Percentiles rank a stretch among this genome's conserved stretches.
These are phyloP conservation scores for Colletotrichum sp. DNA, from an alignment of 2,329 filamentous ascomycete genomes.

Conservation along the genomic window DNA sequence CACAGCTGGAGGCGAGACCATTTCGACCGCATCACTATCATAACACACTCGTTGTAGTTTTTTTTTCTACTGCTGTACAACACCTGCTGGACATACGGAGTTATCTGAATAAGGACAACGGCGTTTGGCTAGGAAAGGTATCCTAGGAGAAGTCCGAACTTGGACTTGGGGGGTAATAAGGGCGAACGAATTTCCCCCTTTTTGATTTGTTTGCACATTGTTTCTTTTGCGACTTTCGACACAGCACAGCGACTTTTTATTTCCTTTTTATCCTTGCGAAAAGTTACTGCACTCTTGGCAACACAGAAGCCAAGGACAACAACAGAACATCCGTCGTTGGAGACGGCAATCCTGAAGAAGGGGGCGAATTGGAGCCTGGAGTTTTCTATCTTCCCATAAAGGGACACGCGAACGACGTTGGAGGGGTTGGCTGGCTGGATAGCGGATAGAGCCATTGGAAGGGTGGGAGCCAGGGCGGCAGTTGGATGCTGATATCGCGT, in stretches of 20 bases:
- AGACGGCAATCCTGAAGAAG: neutral
- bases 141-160: neutral
- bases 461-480: neutral
- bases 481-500: neutral
- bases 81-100: conserved; percentile 4
- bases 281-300: neutral
- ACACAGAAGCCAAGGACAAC: neutral
- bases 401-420: neutral
- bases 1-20: neutral
- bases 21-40: conserved; percentile 29
- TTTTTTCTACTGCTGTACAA: conserved; percentile 7
- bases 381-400: conserved; percentile 4
- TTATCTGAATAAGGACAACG: neutral
- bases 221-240: neutral
- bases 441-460: neutral
- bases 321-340: neutral
- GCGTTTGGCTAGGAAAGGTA: neutral
- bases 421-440: neutral
- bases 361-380: conserved; percentile 12
- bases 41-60: conserved; percentile 20
- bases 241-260: neutral
- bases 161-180: neutral
- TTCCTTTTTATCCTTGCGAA: neutral
- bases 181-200: neutral
- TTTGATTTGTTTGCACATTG: neutral